Evolutionary conservation across 345 rosid species (phyloP).

Genomic region (Eucalyptus paniculata): DNA sequence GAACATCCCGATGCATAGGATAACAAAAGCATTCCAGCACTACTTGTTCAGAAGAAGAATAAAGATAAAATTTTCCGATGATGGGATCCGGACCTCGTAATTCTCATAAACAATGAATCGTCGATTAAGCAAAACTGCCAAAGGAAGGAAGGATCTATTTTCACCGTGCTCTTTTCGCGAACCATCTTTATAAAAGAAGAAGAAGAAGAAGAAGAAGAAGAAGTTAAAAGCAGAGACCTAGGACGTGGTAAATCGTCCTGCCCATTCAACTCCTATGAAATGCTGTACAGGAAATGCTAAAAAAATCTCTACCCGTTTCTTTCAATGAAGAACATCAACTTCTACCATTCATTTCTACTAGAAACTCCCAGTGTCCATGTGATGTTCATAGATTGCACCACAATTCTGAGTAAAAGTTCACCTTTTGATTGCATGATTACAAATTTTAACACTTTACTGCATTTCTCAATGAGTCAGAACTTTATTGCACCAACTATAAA

Average conservation of each 20-base stretch:
- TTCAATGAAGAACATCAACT: too few species aligned
- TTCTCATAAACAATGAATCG: not conserved
- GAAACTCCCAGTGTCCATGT: too few species aligned
- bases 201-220: accelerated
- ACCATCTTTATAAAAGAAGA: not conserved
- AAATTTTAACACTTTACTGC: not conserved
- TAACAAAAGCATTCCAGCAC: constrained; percentile 1
- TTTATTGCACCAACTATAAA: not conserved
- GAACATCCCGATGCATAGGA: constrained; percentile 21
- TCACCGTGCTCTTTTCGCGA: not conserved
- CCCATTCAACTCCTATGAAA: not conserved
- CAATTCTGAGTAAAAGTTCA: not conserved
- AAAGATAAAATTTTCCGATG: not conserved
- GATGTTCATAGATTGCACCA: not conserved
- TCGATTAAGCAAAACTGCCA: not conserved
- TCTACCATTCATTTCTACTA: too few species aligned
- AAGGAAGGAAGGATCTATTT: not conserved
- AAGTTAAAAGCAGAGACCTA: not conserved
- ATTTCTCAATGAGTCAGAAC: not conserved
- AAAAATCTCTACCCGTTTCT: too few species aligned
- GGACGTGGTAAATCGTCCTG: not conserved
- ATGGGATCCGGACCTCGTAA: not conserved
- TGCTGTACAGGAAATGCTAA: not conserved
- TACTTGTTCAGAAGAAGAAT: not conserved
- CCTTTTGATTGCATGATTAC: not conserved